Evolutionary conservation across 768 basidiomycete species (phyloP).

Genomic region (Leccinum truebloodii): DNA sequence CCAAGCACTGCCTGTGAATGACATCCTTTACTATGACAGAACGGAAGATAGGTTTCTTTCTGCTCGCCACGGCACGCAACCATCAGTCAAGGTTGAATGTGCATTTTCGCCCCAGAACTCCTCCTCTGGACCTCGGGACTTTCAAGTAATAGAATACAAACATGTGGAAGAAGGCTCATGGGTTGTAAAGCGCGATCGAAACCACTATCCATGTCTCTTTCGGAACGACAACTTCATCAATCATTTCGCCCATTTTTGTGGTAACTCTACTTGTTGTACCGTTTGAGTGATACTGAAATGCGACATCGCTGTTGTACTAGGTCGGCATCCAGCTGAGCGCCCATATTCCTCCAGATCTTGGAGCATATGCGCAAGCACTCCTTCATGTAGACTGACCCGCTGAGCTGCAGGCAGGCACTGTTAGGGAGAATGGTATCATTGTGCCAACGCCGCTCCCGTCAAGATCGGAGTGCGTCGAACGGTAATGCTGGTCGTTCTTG

Average conservation of each 20-base stretch:
- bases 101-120: too few species aligned
- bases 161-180: not conserved
- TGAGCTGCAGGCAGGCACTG: slow-evolving; percentile 71
- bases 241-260: not conserved
- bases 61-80: too few species aligned
- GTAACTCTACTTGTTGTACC: not conserved
- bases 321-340: slow-evolving; percentile 91
- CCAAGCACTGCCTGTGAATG: too few species aligned
- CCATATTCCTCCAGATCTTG: slow-evolving; percentile 93
- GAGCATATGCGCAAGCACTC: slow-evolving; percentile 92
- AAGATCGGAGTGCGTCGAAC: slow-evolving; percentile 91
- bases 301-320: slow-evolving; percentile 37
- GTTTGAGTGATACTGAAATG: not conserved
- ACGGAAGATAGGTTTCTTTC: too few species aligned
- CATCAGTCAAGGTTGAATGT: too few species aligned
- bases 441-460: slow-evolving; percentile 87
- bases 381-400: slow-evolving; percentile 49
- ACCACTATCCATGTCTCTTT: not conserved
- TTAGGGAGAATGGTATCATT: slow-evolving; percentile 52
- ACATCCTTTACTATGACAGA: too few species aligned
- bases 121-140: too few species aligned
- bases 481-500: slow-evolving; percentile 79
- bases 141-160: not conserved
- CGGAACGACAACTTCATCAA: not conserved
- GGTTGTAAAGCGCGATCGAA: not conserved